Evolutionary conservation across 2,329 filamentous ascomycete genomes (phyloP).

Genomic region (Lachnellula cervina): DNA sequence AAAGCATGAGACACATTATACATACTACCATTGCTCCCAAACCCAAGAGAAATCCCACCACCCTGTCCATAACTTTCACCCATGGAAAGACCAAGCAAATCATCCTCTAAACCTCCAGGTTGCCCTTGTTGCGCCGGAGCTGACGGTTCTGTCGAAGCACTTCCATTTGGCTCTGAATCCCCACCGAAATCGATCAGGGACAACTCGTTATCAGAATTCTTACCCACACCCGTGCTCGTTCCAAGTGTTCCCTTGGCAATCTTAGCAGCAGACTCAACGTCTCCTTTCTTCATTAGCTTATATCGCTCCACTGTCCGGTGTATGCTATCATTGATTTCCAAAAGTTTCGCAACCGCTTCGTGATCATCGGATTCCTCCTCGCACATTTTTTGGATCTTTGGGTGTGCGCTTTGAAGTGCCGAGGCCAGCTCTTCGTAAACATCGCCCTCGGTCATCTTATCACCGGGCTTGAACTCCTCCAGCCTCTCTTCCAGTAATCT

Average conservation of each 20-base stretch:
- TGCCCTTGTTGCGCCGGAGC: slow-evolving; percentile 39
- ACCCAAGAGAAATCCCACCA: slow-evolving; percentile 79
- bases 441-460: slow-evolving; percentile 65
- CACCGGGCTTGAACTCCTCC: slow-evolving; percentile 75
- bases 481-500: slow-evolving; percentile 88
- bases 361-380: slow-evolving; percentile 97
- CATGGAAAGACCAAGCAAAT: slow-evolving; percentile 83
- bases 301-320: slow-evolving; percentile 94
- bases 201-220: slow-evolving; percentile 69
- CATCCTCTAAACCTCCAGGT: slow-evolving; percentile 73
- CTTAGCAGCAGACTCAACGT: slow-evolving; percentile 75
- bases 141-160: slow-evolving; percentile 39
- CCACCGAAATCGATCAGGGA: slow-evolving; percentile 90
- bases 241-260: slow-evolving; percentile 78
- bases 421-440: slow-evolving; percentile 81
- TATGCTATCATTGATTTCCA: slow-evolving; percentile 99
- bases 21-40: slow-evolving; percentile 64
- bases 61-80: slow-evolving; percentile 63
- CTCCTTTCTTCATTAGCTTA: slow-evolving; percentile 92
- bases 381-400: slow-evolving; percentile 99
- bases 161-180: slow-evolving; percentile 53
- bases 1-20: slow-evolving; percentile 11
- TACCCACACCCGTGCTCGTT: slow-evolving; percentile 58
- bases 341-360: slow-evolving; percentile 88
- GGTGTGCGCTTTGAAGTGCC: slow-evolving; percentile 86